phyloP scores from a whole-genome alignment of 2,329 filamentous ascomycete species.

The Seiridium cupressi region DNA sequence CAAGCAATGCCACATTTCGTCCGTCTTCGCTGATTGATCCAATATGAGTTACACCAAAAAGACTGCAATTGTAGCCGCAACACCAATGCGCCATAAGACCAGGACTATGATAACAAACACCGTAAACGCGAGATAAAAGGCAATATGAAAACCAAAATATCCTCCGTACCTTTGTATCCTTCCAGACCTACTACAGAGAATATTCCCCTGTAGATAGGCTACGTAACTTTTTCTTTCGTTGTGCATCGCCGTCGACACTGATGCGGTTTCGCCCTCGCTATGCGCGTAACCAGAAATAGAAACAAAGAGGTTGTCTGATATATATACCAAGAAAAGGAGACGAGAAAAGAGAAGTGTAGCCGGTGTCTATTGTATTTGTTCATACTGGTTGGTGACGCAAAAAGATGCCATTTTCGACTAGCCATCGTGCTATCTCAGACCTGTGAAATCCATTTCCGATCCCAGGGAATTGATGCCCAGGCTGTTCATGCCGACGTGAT shows the following conservation, averaged over 20 bases:
- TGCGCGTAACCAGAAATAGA: neutral
- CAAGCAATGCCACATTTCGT: neutral
- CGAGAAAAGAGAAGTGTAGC: neutral
- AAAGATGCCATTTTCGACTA: neutral
- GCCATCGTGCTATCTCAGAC: slow-evolving; percentile 25
- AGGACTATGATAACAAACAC: neutral
- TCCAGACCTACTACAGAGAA: neutral
- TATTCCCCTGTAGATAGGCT: neutral
- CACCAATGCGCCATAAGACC: neutral
- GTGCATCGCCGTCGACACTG: neutral
- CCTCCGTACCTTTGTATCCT: neutral
- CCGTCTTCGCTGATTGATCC: neutral
- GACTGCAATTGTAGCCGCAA: neutral
- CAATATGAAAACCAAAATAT: neutral
- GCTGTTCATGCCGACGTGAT: slow-evolving; percentile 32
- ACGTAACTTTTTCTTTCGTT: neutral
- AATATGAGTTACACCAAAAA: neutral
- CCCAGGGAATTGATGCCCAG: slow-evolving; percentile 34
- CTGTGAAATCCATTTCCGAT: slow-evolving; percentile 38
- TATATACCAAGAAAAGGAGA: neutral
- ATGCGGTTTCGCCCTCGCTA: neutral
- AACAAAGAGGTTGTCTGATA: neutral
- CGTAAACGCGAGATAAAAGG: neutral
- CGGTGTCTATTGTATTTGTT: neutral
- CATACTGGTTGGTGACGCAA: neutral